Evolutionary conservation across 2,329 filamentous ascomycete genomes (phyloP), one percentile per base, ranked within the genome.

Genomic region (Colletotrichum lini): DNA sequence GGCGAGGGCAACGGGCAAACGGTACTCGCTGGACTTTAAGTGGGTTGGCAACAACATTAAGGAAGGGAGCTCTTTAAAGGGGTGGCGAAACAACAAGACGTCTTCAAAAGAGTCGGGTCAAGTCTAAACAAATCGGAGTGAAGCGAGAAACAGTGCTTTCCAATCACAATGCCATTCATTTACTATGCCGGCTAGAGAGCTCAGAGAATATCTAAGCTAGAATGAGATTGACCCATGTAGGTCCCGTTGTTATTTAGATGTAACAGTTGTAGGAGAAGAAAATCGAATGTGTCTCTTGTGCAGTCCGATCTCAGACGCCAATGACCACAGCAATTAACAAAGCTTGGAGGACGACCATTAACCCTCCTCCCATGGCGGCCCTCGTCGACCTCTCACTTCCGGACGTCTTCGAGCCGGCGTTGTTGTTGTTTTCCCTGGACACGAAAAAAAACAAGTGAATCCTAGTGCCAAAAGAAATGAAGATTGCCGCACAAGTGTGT

Each of bases 41-140:
- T 93, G 89, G 88, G 87, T 88, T 5, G 93, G 86, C 0, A 78
- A 84, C 61, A 82, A 87, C 10, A 79, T 96, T 76, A 87, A 88
- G 78, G 80, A 84, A 35, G 30, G 30, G 30, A 35, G 50, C 54
- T 89, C 16, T 83, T 81, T 67, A 77, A 80, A 61, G 79, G 85
- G 68, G 82, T 85, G 7, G 78, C 79, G 76, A 68, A 52, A 2
- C 54, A 49, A 8, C 3, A 21, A 3, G 23, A 60, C 9, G 18
- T 2, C 18, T n/a, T 30, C 18, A 21, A 21, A 38, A 0, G 13
- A 49, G 26, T 13, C 2, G 12, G 13, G 12, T n/a, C 2, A 23
- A 44, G 4, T 0, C 16, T 9, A 35, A 9, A 30, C 2, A 10
- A n/a, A 4, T 15, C 57, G 16, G 35, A 2, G 13, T 15, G 15